phyloP scores from a whole-genome alignment of 2,329 filamentous ascomycete species.

The Aspergillus thermomutatus region DNA sequence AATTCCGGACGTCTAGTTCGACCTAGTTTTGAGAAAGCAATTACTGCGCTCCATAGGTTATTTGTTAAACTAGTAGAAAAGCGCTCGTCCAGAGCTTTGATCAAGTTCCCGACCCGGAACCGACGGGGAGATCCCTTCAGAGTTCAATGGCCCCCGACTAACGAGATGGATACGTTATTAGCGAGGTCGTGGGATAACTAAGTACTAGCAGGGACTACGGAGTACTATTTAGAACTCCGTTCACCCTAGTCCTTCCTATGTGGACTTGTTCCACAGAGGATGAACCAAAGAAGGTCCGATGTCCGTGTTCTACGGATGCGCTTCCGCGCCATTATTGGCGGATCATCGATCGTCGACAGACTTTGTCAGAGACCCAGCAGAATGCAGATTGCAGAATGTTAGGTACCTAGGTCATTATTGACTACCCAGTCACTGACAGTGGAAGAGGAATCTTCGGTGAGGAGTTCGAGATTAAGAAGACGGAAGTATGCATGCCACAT shows the following conservation, averaged over 20 bases:
- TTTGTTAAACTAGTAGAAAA: background rate
- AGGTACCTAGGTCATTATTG: background rate
- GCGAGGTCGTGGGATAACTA: background rate
- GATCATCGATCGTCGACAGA: background rate
- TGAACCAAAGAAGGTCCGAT: background rate
- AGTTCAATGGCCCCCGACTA: background rate
- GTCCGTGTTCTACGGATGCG: background rate
- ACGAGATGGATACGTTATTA: background rate
- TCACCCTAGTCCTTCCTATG: background rate
- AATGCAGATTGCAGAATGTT: background rate
- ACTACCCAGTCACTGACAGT: background rate
- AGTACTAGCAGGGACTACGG: background rate
- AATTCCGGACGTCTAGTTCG: no score
- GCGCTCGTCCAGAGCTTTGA: background rate
- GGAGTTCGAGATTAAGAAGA: background rate
- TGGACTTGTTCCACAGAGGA: background rate
- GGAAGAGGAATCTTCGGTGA: background rate
- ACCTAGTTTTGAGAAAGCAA: background rate
- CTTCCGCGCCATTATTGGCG: background rate
- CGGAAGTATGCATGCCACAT: background rate
- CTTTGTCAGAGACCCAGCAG: background rate
- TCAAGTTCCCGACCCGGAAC: background rate
- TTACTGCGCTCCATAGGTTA: background rate
- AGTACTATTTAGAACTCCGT: background rate
- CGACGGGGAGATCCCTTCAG: slow-evolving; percentile 6